Evolutionary conservation across 148 eudicot species (phyloP), one percentile per base, ranked within the genome.

Genomic region (Tetragonia tetragonoides): DNA sequence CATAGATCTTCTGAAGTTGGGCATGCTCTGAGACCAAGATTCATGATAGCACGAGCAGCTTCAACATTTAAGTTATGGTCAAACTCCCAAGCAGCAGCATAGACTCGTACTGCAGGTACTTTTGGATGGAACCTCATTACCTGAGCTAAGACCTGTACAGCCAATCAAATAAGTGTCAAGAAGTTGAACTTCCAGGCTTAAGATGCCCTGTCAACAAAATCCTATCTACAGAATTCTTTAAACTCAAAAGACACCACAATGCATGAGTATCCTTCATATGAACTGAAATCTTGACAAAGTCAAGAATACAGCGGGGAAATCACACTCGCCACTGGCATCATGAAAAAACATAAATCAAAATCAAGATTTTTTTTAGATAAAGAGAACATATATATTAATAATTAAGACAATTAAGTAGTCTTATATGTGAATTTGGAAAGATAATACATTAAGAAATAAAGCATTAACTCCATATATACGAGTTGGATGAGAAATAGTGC

Each of bases 51-150:
- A 41, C 93, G 92, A 38, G 97, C 98, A 79, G 95, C 92, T 47
- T 77, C 78, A 41, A 71, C 90, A 85, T 92, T 90, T 70, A 90
- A 85, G 85, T 92, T 92, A 62, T 86, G 89, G 83, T 92, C 98
- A 72, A 90, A 94, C 39, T 92, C 95, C 98, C 98, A 94, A 61
- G 93, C 90, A 59, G 98, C 97, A 74, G 98, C 92, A 85, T 94
- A 94, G 64, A 94, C 89, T 97, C 98, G 92, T 7, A 90, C 92
- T 64, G 92, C 93, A 46, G 98, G 93, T 69, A 90, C 91, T 86
- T 89, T 92, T 6, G 98, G 98, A 82, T 92, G 98, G 81, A 82
- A 89, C 75, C 93, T 90, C 57, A 92, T 84, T 65, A 91, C 88
- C 56, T 90, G 87, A 71, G 93, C 98, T 80, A 92, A 81, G 65